Conservation (phyloP, 345 rosid genomes). For the Psidium friedrichsthalianum region DNA sequence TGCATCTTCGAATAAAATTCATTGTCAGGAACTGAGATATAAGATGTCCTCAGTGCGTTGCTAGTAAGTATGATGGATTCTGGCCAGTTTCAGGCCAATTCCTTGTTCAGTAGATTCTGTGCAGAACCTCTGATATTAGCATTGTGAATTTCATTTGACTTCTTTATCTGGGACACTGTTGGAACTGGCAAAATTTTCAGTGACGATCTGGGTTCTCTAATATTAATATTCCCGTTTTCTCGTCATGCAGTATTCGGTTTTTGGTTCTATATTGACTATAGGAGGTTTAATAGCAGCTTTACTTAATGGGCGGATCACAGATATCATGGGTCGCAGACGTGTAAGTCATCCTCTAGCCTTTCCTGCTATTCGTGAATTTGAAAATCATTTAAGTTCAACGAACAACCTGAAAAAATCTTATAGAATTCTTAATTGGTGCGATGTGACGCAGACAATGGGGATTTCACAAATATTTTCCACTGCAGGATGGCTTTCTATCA, state of each 20-base stretch:
- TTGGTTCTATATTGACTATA: constrained; percentile 20
- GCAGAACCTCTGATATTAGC: not conserved
- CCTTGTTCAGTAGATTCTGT: not conserved
- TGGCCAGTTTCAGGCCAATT: not conserved
- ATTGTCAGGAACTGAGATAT: not conserved
- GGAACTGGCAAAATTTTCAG: not conserved
- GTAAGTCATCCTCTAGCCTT: constrained; percentile 7
- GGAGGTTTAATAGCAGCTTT: constrained; percentile 25
- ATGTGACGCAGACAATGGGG: constrained; percentile 42
- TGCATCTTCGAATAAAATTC: not conserved
- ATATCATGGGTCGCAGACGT: constrained; percentile 22
- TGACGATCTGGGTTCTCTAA: not conserved
- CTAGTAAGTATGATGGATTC: not conserved
- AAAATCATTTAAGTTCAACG: not conserved
- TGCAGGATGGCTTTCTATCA: constrained; percentile 44
- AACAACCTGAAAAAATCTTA: not conserved
- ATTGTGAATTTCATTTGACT: not conserved
- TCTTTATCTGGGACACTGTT: not conserved
- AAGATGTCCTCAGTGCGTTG: not conserved
- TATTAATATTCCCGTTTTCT: not conserved
- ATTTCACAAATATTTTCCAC: constrained; percentile 28
- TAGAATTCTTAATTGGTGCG: not conserved
- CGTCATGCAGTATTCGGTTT: constrained; percentile 23
- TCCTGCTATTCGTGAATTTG: not conserved
- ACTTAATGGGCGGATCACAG: constrained; percentile 19